A percentile compares a stretch with the other conserved stretches of the same genome.
These are phyloP conservation scores for Fusarium torulosum DNA, from an alignment of 2,329 filamentous ascomycete genomes.

Conservation along the genomic window DNA sequence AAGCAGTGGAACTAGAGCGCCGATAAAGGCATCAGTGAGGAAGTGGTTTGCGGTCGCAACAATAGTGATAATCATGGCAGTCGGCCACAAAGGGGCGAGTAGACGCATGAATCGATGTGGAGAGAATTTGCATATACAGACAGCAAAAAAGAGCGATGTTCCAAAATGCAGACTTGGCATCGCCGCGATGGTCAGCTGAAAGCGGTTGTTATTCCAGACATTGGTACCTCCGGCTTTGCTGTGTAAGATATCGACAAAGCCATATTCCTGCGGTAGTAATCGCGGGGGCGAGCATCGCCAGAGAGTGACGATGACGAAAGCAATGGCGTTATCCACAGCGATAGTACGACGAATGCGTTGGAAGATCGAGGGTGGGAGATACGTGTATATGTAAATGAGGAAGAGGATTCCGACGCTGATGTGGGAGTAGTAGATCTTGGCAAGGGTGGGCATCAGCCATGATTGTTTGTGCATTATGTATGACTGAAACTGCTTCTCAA, in stretches of 20 bases:
- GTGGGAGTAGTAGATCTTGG: constrained; percentile 61
- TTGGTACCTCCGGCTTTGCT: constrained; percentile 45
- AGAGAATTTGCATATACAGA: constrained; percentile 54
- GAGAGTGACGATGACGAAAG: constrained; percentile 60
- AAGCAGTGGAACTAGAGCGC: constrained; percentile 51
- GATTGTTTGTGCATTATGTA: constrained; percentile 54
- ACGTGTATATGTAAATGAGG: constrained; percentile 62
- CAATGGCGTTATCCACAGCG: constrained; percentile 61
- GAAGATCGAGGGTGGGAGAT: constrained; percentile 55
- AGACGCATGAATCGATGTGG: constrained; percentile 54
- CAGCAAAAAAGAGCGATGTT: constrained; percentile 54
- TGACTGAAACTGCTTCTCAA: constrained; percentile 57
- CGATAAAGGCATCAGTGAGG: constrained; percentile 53
- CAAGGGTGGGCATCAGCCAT: constrained; percentile 56
- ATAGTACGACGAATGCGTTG: constrained; percentile 60
- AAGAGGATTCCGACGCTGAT: constrained; percentile 61
- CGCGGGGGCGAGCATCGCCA: constrained; percentile 64
- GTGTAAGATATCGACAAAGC: constrained; percentile 62
- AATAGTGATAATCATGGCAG: constrained; percentile 57
- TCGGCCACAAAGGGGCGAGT: constrained; percentile 58
- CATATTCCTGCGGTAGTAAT: constrained; percentile 60
- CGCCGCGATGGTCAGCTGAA: constrained; percentile 62
- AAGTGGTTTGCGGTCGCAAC: constrained; percentile 58
- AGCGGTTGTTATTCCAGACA: constrained; percentile 60
- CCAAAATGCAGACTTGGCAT: constrained; percentile 65